phyloP scores from a whole-genome alignment of 2,329 filamentous ascomycete genomes.

The Echinosphaeria canescens region DNA sequence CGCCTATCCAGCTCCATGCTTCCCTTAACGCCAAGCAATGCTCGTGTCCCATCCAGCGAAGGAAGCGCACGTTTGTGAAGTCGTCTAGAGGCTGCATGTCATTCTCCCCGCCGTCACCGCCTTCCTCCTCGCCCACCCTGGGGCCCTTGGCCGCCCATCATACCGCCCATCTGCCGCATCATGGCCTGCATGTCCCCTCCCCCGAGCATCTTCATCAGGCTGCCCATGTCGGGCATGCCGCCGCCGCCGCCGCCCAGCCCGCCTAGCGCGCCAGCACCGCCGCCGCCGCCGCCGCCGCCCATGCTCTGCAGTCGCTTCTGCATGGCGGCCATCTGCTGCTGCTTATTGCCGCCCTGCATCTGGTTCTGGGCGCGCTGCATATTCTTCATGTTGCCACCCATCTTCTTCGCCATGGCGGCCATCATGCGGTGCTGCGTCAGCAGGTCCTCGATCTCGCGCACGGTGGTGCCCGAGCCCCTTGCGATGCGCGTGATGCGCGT shows the following conservation, averaged over 20 bases:
- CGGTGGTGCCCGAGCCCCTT: constrained; percentile 71
- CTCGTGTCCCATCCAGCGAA: too few species aligned
- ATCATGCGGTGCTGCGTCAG: constrained; percentile 98
- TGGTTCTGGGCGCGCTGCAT: constrained; percentile 86
- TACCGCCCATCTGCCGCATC: constrained; percentile 46
- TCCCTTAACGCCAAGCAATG: too few species aligned
- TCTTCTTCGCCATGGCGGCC: constrained; percentile 98
- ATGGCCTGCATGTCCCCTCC: constrained; percentile 52
- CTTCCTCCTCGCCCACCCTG: constrained; percentile 6
- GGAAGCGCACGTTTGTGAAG: too few species aligned
- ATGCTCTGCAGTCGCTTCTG: constrained; percentile 88
- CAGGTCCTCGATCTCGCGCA: constrained; percentile 84
- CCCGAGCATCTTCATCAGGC: constrained; percentile 35
- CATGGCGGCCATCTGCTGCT: constrained; percentile 90
- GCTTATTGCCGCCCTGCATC: constrained; percentile 78
- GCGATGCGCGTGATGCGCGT: constrained; percentile 85
- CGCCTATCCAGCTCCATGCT: too few species aligned
- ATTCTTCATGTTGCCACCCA: constrained; percentile 94
- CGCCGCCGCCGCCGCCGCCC: constrained; percentile 50
- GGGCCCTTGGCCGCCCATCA: constrained; percentile 11
- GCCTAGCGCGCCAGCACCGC: too few species aligned
- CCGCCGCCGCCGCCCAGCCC: constrained; percentile 40
- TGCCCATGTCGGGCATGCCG: constrained; percentile 54
- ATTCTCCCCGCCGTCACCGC: too few species aligned
- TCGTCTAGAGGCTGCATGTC: too few species aligned